Evolutionary conservation across 805 yeast genomes (phyloP).

Genomic region (Candida ulmi): DNA sequence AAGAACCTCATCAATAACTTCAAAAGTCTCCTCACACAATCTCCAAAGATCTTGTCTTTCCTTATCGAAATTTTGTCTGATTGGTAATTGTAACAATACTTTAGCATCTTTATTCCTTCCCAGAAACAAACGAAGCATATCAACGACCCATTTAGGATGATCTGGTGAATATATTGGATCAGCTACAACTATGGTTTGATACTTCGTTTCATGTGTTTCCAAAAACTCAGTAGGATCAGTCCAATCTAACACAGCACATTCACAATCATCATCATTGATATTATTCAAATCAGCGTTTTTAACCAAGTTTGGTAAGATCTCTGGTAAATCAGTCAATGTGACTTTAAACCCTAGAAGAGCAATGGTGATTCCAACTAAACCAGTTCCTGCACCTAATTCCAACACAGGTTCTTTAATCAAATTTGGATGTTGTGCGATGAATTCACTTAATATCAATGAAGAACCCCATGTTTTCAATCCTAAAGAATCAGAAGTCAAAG

Average conservation of each 20-base stretch:
- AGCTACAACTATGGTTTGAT: slow-evolving; percentile 62
- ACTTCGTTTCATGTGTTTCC: slow-evolving; percentile 30
- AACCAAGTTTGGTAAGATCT: slow-evolving; percentile 62
- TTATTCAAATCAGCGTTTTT: slow-evolving; percentile 55
- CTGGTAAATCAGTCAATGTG: slow-evolving; percentile 70
- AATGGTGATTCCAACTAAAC: slow-evolving; percentile 75
- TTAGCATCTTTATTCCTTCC: slow-evolving; percentile 27
- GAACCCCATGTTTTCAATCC: slow-evolving; percentile 98
- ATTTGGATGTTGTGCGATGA: slow-evolving; percentile 35
- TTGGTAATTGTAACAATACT: slow-evolving; percentile 71
- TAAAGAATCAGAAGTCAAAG: slow-evolving; percentile 77
- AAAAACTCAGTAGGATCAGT: slow-evolving; percentile 42
- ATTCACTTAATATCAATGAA: slow-evolving; percentile 58
- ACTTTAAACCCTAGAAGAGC: slow-evolving; percentile 40
- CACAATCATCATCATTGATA: slow-evolving; percentile 25
- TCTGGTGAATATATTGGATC: slow-evolving; percentile 85
- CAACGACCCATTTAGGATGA: slow-evolving; percentile 71
- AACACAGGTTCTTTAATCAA: slow-evolving; percentile 30
- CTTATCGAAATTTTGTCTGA: slow-evolving; percentile 57
- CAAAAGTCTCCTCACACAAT: slow-evolving; percentile 32
- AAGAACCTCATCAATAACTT: slow-evolving; percentile 26
- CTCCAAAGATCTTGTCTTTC: slow-evolving; percentile 61
- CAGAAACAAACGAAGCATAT: slow-evolving; percentile 50
- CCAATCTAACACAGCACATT: slow-evolving; percentile 73
- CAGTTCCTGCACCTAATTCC: slow-evolving; percentile 96